Evolutionary conservation across 805 yeast genomes (phyloP).

Genomic region (Candida taoyuanica): DNA sequence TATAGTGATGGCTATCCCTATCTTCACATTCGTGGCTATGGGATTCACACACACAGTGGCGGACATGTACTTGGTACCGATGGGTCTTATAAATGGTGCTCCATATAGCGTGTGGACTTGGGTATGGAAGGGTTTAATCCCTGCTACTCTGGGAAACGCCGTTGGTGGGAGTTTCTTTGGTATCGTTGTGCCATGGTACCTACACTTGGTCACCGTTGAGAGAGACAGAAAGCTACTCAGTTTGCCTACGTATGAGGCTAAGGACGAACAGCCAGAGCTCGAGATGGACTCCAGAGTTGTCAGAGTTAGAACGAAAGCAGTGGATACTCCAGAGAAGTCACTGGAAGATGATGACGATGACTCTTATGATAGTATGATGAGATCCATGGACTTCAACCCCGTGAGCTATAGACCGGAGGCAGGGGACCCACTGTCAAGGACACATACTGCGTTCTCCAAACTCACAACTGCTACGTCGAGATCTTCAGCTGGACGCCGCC

Average conservation of each 20-base stretch:
- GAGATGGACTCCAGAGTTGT: constrained; percentile 78
- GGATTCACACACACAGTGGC: constrained; percentile 83
- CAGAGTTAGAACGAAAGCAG: constrained; percentile 32
- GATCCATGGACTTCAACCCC: constrained; percentile 13
- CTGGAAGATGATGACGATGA: constrained; percentile 1
- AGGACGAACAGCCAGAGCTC: constrained; percentile 78
- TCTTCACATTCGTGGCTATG: constrained; percentile 71
- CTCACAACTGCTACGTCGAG: constrained; percentile 2
- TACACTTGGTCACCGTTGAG: constrained; percentile 70
- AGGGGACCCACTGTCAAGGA: constrained; percentile 1
- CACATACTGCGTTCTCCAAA: constrained; percentile 8
- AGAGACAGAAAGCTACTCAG: constrained; percentile 56
- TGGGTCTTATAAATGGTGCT: constrained; percentile 66
- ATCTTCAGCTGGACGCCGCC: constrained; percentile 2
- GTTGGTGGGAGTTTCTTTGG: constrained; percentile 76
- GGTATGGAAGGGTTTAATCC: constrained; percentile 69
- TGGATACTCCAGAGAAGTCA: constrained; percentile 4
- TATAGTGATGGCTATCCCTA: constrained; percentile 57
- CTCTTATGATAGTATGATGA: constrained; percentile 4
- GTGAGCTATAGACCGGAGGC: constrained; percentile 17
- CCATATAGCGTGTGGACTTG: constrained; percentile 56
- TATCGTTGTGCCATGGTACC: constrained; percentile 61
- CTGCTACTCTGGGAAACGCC: constrained; percentile 70
- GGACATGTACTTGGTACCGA: constrained; percentile 66
- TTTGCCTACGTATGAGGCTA: constrained; percentile 63